Base-by-base conservation (phyloP, 1,284 basidiomycete genomes). In the Apiotrichum sp. region DNA sequence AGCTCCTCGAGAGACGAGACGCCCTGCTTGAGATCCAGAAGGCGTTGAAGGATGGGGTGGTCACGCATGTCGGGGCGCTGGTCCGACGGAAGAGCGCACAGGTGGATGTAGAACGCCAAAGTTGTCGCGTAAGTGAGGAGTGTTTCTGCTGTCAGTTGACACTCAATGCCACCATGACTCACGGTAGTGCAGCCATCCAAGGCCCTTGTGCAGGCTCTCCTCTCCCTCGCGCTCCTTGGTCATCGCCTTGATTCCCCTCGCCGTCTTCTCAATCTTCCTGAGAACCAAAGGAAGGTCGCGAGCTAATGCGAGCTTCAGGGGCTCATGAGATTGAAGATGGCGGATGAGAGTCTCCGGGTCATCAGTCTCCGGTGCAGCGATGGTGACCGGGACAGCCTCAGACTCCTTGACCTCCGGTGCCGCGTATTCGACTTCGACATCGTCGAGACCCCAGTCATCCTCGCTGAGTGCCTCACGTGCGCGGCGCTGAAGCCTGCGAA, bases 81-180 rank as follows among this genome's bases (percentile, higher is more conserved):
- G 78, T 62, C 80, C 72, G 42, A 80, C 74, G 71, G 88, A 83
- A 76, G 85, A 82, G 87, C 80, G 13, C 89, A 84, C 32, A 98
- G 81, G 72, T 93, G 86, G 50, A 98, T 80, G 78, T 96, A 98
- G 78, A 93, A 98, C 0, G 93, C 88, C 46, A 98, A 85, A 1
- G 86, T 87, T 1, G 92, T 89, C 8, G 88, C 82, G 72, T 98
- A 98, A 8, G 93, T 89, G 45, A 95, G 77, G 2, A 96, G 80
- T 1, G 90, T 83, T 79, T 97, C 90, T 92, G 71, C 22, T 22
- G 45, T 58, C 34, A 51, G 47, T 13, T 8, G 39, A 14, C 3
- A 33, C 8, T 39, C 6, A 36, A 2, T 22, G 22, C 22, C 22
- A 22, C 22, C 22, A 22, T 2, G 41, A 70, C 73, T 65, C 47